These are phyloP conservation scores for Porphyridium purpureum DNA, from an alignment of 23 red algal genomes.

Conservation along the genomic window DNA sequence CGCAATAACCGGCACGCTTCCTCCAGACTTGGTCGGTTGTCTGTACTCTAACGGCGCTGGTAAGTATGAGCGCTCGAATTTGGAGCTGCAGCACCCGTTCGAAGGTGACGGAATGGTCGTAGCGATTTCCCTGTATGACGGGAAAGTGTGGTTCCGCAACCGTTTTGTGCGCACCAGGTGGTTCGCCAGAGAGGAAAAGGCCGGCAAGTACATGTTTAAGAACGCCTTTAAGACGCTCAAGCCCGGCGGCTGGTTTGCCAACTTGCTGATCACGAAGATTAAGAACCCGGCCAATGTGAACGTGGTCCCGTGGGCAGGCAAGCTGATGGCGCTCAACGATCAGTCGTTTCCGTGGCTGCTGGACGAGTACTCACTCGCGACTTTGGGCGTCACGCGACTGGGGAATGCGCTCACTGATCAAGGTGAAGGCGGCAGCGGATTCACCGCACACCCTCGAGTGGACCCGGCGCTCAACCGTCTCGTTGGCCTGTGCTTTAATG, in stretches of 20 bases:
- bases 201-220: constrained; percentile 9
- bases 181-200: constrained; percentile 2
- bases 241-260: constrained; percentile 16
- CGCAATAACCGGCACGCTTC: too few relatives aligned
- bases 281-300: constrained; percentile 25
- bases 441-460: constrained; percentile 21
- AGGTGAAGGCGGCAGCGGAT: constrained; percentile 1
- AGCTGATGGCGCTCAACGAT: constrained; percentile 13
- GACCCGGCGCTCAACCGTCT: constrained; percentile 8
- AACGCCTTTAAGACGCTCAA: constrained; percentile 15
- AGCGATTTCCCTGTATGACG: constrained; percentile 10
- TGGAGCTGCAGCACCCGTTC: constrained; percentile 16
- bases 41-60: too few relatives aligned
- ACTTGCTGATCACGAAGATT: constrained; percentile 4
- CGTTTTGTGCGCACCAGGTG: constrained; percentile 15
- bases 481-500: constrained; percentile 4
- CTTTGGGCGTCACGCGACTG: constrained; percentile 3
- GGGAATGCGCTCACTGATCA: neutral
- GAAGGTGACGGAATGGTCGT: constrained; percentile 21
- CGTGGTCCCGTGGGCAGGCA: constrained; percentile 9
- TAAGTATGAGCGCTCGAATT: too few relatives aligned
- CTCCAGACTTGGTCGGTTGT: too few relatives aligned
- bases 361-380: constrained; percentile 2
- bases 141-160: constrained; percentile 16
- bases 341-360: constrained; percentile 8